phyloP scores from a whole-genome alignment of 441 rosid species.

The Francoa sonchifolia region DNA sequence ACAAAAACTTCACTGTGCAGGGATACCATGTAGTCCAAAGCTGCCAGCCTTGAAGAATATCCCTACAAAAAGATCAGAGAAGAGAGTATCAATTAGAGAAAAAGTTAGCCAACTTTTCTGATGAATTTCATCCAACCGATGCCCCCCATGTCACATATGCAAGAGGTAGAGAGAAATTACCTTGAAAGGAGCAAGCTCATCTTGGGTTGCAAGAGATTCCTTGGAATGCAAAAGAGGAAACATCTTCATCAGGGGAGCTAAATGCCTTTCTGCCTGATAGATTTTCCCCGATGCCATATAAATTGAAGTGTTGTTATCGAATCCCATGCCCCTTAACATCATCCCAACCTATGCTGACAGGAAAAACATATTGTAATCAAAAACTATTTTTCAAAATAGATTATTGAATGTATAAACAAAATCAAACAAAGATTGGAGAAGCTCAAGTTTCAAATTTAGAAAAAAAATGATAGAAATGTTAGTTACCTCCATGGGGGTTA shows the following conservation, averaged over 20 bases:
- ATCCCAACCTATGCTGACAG: slow-evolving; percentile 78
- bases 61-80: slow-evolving; percentile 35
- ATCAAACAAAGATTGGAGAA: background rate
- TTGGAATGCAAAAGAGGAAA: slow-evolving; percentile 76
- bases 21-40: slow-evolving; percentile 79
- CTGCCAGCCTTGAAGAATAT: slow-evolving; percentile 87
- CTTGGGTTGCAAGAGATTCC: slow-evolving; percentile 73
- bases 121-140: too few relatives aligned
- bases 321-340: slow-evolving; percentile 96
- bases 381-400: slow-evolving; percentile 9
- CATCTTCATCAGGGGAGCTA: slow-evolving; percentile 64
- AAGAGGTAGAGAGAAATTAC: slow-evolving; percentile 30
- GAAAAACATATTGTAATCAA: slow-evolving; percentile 22
- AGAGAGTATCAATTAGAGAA: slow-evolving; percentile 2
- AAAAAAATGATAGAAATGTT: slow-evolving; percentile 2
- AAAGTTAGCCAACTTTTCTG: background rate
- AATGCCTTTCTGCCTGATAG: slow-evolving; percentile 52
- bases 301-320: slow-evolving; percentile 67
- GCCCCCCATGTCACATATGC: too few relatives aligned
- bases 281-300: slow-evolving; percentile 79
- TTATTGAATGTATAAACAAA: background rate
- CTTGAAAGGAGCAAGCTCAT: slow-evolving; percentile 79
- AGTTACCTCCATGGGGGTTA: slow-evolving; percentile 84
- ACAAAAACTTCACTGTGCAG: slow-evolving; percentile 80
- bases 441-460: slow-evolving; percentile 5